Base-by-base conservation (phyloP, 148 eudicot species). In the Spergularia marina region DNA sequence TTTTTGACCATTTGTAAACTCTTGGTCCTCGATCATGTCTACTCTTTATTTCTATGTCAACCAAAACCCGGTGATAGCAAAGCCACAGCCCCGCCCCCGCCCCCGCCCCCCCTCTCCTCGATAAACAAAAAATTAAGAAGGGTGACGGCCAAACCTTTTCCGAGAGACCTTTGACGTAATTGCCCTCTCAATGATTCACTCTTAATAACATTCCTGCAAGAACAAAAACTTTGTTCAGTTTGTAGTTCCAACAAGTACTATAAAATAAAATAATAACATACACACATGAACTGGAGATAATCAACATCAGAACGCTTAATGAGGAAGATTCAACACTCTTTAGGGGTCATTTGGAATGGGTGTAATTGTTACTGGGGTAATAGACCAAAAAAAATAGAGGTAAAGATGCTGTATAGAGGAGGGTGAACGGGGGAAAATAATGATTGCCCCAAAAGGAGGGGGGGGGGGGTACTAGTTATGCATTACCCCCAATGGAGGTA, bases 181-280 rank as follows among this genome's bases (percentile, higher is more conserved):
- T 72, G 77, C 47, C 82, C 80, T 78, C 55, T 64, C 30, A 21
- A 47, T 72, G 84, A 70, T 56, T 81, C 82, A 76, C 70, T 39
- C 51, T 60, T 73, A 23, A 70, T 34, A 41, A 84, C 61, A 53
- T 81, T 78, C 87, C 87, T 84, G 80, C 73, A 79, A 25, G 14
- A 64, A 62, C 47, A 10, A 53, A 41, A 68, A 59, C 14, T 20
- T 63, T 15, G 18, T 23, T 57, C 12, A 49, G 65, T 18, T 49
- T 44, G 16, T 58, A 21, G 56, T 41, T 17, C 23, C 25, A 44
- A 47, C 12, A n/a, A 53, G 15, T 21, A 78, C 53, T 1, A 8
- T 30, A 5, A 1, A 30, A 40, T 30, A 11, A 18, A 11, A 20
- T 17, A 13, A 53, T 53, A 41, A 23, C 21, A 53, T 30, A 70